A percentile compares a stretch with the other conserved stretches of the same genome.
These are phyloP conservation scores for Blastosporella zonata DNA, from an alignment of 1,284 basidiomycete genomes.

Conservation along the genomic window DNA sequence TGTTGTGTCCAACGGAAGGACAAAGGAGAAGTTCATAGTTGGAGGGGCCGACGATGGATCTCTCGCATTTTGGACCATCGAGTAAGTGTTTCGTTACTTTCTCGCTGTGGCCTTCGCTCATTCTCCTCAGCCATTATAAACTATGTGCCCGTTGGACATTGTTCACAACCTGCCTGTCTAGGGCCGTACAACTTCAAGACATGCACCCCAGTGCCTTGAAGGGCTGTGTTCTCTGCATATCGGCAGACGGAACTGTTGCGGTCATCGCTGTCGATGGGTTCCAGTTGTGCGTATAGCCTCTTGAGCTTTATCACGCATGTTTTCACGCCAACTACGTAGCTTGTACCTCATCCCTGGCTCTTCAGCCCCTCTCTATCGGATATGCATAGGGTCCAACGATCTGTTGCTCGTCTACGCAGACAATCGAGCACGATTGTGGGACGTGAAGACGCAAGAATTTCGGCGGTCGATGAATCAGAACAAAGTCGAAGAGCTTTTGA, in stretches of 20 bases:
- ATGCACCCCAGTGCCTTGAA: conserved; percentile 59
- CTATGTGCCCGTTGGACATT: conserved; percentile 66
- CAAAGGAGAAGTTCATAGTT: conserved; percentile 56
- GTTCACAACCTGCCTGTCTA: conserved; percentile 61
- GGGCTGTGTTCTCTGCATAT: conserved; percentile 73
- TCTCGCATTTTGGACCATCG: conserved; percentile 65
- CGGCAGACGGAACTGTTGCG: conserved; percentile 79
- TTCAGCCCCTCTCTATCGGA: conserved; percentile 55
- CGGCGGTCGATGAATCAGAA: conserved; percentile 77
- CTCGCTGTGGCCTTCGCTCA: conserved; percentile 6
- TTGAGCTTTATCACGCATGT: not conserved
- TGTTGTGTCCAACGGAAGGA: conserved; percentile 50
- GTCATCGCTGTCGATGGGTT: conserved; percentile 75
- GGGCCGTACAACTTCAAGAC: conserved; percentile 57
- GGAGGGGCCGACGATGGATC: conserved; percentile 77
- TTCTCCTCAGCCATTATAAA: conserved; percentile 51
- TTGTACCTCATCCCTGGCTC: conserved; percentile 80
- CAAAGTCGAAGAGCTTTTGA: conserved; percentile 75
- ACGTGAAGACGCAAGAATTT: conserved; percentile 82
- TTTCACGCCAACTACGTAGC: conserved; percentile 36
- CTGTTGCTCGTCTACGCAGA: conserved; percentile 79
- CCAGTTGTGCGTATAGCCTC: conserved; percentile 57
- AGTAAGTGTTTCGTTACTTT: conserved; percentile 37
- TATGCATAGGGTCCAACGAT: conserved; percentile 72
- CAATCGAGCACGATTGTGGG: conserved; percentile 83